Evolutionary conservation across 805 yeast species (phyloP).

Genomic region (Cyberlindnera xishuangbannaensis): DNA sequence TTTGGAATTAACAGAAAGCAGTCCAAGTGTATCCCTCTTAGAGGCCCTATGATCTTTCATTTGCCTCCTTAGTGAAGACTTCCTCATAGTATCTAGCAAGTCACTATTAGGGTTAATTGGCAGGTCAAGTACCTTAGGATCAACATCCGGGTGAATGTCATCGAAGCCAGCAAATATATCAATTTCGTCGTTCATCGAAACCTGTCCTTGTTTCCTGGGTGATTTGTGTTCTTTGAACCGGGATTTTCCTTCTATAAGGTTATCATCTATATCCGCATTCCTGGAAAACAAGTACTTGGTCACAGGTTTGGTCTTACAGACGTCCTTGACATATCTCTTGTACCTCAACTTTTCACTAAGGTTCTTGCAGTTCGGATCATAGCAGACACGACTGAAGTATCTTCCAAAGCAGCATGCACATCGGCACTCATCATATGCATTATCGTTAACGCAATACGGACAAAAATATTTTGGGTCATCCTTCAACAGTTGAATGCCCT

Average conservation of each 20-base stretch:
- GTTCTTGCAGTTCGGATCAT: slow-evolving; percentile 21
- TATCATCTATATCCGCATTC: slow-evolving; percentile 1
- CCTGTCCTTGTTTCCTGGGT: background rate
- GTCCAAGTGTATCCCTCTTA: too few species aligned
- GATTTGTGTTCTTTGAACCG: slow-evolving; percentile 4
- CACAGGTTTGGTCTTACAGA: slow-evolving; percentile 21
- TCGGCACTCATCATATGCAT: slow-evolving; percentile 25
- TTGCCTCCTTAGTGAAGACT: slow-evolving; percentile 13
- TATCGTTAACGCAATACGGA: slow-evolving; percentile 24
- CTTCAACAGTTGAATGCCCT: slow-evolving; percentile 16
- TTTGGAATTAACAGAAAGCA: too few species aligned
- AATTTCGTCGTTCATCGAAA: slow-evolving; percentile 5
- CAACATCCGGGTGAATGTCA: slow-evolving; percentile 3
- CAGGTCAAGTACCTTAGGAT: background rate
- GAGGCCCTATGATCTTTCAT: too few species aligned
- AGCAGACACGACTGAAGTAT: slow-evolving; percentile 23
- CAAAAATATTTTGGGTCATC: slow-evolving; percentile 22
- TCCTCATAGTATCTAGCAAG: slow-evolving; percentile 10
- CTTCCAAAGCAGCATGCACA: slow-evolving; percentile 26
- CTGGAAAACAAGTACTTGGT: slow-evolving; percentile 11
- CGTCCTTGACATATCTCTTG: slow-evolving; percentile 22
- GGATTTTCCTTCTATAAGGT: slow-evolving; percentile 1
- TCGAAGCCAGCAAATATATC: slow-evolving; percentile 13
- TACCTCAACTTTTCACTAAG: slow-evolving; percentile 22
- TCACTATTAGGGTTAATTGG: slow-evolving; percentile 11